A percentile compares a stretch with the other conserved stretches of the same genome.
Conservation (phyloP, 2,329 filamentous ascomycete species). For the Cordyceps farinosa region DNA sequence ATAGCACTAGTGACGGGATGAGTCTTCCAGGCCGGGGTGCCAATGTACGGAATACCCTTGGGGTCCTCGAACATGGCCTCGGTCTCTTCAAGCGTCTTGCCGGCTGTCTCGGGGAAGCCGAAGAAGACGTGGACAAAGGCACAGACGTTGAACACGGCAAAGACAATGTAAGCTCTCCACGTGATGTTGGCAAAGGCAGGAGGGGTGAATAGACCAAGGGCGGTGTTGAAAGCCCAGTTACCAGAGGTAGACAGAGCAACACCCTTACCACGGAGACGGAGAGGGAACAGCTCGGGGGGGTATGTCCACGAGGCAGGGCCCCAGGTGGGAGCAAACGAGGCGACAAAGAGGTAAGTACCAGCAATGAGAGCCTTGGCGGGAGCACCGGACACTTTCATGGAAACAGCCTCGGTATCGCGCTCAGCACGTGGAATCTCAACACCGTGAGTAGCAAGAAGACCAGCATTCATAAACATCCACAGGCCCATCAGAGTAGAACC, state of each 20-base stretch:
- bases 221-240: constrained; percentile 41
- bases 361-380: constrained; percentile 62
- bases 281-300: constrained; percentile 39
- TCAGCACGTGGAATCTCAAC: constrained; percentile 40
- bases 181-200: constrained; percentile 38
- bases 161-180: constrained; percentile 51
- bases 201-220: constrained; percentile 38
- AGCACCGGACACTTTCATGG: constrained; percentile 42
- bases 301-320: constrained; percentile 47
- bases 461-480: constrained; percentile 55
- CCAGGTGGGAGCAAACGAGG: constrained; percentile 44
- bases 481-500: constrained; percentile 63
- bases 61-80: constrained; percentile 45
- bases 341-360: constrained; percentile 63
- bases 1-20: constrained; percentile 23
- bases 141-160: constrained; percentile 48
- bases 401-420: constrained; percentile 43
- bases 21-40: constrained; percentile 33
- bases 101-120: constrained; percentile 53
- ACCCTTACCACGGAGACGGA: constrained; percentile 36
- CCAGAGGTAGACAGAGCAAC: constrained; percentile 34
- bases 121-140: constrained; percentile 52
- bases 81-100: constrained; percentile 53
- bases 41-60: constrained; percentile 30
- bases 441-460: constrained; percentile 47